Base-by-base conservation (phyloP, 371 early-diverging fungal species). In the Ordospora pajunii region DNA sequence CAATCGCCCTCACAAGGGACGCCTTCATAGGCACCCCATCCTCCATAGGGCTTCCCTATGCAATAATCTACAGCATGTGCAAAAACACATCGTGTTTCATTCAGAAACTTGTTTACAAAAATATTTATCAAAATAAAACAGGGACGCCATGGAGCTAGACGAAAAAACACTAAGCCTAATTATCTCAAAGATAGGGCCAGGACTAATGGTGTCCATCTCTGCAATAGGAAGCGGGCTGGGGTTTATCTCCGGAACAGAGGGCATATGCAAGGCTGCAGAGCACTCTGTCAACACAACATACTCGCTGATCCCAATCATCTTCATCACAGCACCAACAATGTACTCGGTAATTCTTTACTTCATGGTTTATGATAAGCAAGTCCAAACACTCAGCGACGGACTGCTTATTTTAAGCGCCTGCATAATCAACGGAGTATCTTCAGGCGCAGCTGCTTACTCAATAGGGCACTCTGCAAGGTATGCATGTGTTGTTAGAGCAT, bases 251-350 rank as follows among this genome's bases (percentile, higher is more conserved):
- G 81, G 80, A 23, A 51, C 81, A 0, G 58, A 70, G 9, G 84
- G 84, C 5, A 80, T 82, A n/a, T 82, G 81, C 54, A 73, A 78
- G 54, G 69, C 82, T 51, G 80, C 81, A 27, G 79, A 79, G n/a
- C 53, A 71, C 45, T 72, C 43, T 48, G 62, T 77, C 21, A 79
- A 82, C 42, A 71, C 81, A 37, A 71, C 77, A 14, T 68, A 78
- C 43, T 54, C 83, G 25, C 68, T 84, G 42, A 69, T 84, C 27
- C 84, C 84, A 14, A 67, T 80, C 69, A 77, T 73, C 12, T 84
- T 84, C 73, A 82, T 81, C 23, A 76, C 83, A 21, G 83, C 83
- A 9, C 70, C 79, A 23, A 51, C 82, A 21, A 76, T 84, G 17
- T 84, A 80, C 70, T 80, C 82, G 8, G 64, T 77, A 17, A 63